Percentiles rank a stretch among this genome's conserved stretches.
phyloP scores from a whole-genome alignment of 2,329 filamentous ascomycete species.

The Diplodia scrobiculata region DNA sequence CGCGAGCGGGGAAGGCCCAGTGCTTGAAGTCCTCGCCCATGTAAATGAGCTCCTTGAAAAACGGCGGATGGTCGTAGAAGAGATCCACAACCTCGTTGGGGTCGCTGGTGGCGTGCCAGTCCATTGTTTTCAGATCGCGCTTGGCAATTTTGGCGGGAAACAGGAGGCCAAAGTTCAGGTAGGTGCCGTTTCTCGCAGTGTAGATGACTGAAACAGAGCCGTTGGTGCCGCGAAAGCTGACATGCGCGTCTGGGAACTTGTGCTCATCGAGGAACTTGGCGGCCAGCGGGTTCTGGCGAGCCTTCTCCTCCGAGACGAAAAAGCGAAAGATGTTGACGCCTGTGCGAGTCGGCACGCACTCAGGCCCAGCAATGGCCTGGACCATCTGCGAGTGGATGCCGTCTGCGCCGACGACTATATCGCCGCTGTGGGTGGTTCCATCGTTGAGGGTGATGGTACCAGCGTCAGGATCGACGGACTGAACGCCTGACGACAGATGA shows the following conservation, averaged over 20 bases:
- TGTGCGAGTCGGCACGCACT: conserved; percentile 13
- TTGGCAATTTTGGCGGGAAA: conserved; percentile 8
- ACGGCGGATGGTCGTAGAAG: conserved; percentile 16
- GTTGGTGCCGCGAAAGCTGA: conserved; percentile 8
- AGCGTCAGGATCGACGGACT: conserved; percentile 12
- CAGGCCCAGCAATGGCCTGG: conserved; percentile 12
- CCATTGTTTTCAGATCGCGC: conserved; percentile 16
- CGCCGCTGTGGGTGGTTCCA: neutral
- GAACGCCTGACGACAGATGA: conserved; percentile 10
- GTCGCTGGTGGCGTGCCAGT: conserved; percentile 13
- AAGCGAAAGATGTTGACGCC: conserved; percentile 26
- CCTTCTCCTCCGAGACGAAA: conserved; percentile 7
- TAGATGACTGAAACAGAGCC: conserved; percentile 20
- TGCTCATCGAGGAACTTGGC: conserved; percentile 12
- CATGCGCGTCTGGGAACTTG: neutral
- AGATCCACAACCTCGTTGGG: conserved; percentile 18
- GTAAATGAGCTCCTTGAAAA: conserved; percentile 20
- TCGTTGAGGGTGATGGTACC: conserved; percentile 15
- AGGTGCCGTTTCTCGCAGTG: conserved; percentile 8
- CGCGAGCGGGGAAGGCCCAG: conserved; percentile 17
- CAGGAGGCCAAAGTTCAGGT: conserved; percentile 24
- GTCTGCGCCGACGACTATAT: conserved; percentile 18
- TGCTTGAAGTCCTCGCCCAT: conserved; percentile 24
- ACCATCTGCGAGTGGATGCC: conserved; percentile 24
- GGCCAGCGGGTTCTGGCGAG: conserved; percentile 10